Conservation (phyloP, 768 basidiomycete genomes). For the Tulasnella sp. region DNA sequence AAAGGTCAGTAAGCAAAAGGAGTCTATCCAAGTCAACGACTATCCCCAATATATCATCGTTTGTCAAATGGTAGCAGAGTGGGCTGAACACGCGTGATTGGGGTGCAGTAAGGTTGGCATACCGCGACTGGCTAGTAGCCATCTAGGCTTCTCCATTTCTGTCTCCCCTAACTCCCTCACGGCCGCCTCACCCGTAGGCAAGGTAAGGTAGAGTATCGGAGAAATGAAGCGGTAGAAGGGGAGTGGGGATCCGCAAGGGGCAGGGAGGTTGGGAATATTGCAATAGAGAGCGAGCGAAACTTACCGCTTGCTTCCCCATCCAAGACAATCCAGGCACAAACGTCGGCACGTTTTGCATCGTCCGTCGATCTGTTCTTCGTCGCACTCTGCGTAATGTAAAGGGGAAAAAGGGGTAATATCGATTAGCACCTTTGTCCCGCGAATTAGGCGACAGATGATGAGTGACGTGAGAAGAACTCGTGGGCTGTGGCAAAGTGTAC, state of each 20-base stretch:
- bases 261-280: neutral
- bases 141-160: neutral
- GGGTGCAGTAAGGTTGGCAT: neutral
- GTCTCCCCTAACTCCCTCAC: neutral
- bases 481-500: neutral
- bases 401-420: neutral
- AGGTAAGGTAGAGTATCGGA: neutral
- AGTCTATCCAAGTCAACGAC: neutral
- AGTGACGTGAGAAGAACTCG: neutral
- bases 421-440: neutral
- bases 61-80: neutral
- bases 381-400: conserved; percentile 13
- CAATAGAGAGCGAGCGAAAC: neutral
- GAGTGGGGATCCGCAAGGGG: neutral
- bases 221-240: neutral
- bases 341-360: conserved; percentile 15
- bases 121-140: neutral
- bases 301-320: conserved; percentile 14
- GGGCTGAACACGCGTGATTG: neutral
- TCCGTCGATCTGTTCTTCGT: conserved; percentile 14
- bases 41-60: neutral
- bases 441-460: neutral
- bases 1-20: neutral
- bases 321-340: conserved; percentile 13
- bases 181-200: neutral